Base-by-base conservation (phyloP, 345 rosid genomes). In the Populus simonii region DNA sequence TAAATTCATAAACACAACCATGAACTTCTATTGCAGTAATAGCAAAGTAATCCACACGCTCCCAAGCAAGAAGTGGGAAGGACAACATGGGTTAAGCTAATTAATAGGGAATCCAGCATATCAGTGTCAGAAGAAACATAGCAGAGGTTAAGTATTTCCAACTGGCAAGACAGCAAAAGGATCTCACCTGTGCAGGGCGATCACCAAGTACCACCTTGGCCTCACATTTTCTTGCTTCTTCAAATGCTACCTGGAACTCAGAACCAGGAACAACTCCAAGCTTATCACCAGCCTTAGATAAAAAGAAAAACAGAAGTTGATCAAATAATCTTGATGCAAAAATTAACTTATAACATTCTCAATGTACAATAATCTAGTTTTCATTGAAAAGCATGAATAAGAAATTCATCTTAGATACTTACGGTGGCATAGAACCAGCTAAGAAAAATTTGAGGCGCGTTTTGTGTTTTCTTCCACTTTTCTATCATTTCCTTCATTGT, bases 371-470 rank as follows among this genome's bases (percentile, higher is more conserved):
- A 74, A 20, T 45, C 43, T 35, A 12, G 38, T 70, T 66, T 29
- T 31, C 53, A 25, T 16, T 6, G 2, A 73, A 45, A n/a, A 23
- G 35, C 61, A 53, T 13, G 76, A 6, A 69, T 17, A 43, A 62
- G 36, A 31, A 17, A 33, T 41, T 39, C 20, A 68, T 16, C 20
- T 68, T 68, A 36, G 8, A 68, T 39, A 33, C 3, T 35, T 87
- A 77, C 99, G 95, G 91, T 92, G 66, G 99, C 98, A 85, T 94
- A 97, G 81, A 94, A 92, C 97, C 95, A 94, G 85, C 94, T 88
- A 70, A 92, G 91, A 61, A 96, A 90, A 82, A 96, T 94, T 77
- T 93, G 95, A 66, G 92, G 92, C 74, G 84, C 76, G 75, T 96
- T 94, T 66, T 92, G 92, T 61, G 91, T 92, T 82, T 92, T 92